Evolutionary conservation across 352 stramenopile species (phyloP).

Genomic region (Phytophthora multivora): DNA sequence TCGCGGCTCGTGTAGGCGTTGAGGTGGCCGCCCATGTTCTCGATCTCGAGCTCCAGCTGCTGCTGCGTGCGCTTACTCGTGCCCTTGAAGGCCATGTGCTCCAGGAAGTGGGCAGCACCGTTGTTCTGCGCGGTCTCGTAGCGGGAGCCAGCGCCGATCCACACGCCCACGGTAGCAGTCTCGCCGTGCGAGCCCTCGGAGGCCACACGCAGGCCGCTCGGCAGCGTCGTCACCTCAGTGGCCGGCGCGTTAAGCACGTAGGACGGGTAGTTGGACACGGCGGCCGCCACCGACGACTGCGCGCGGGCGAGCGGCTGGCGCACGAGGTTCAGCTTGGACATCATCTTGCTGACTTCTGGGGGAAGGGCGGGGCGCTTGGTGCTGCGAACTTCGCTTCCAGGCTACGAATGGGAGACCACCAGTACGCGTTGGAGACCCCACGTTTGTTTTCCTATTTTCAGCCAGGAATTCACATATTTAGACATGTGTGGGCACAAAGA

Average conservation of each 20-base stretch:
- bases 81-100: constrained; percentile 99
- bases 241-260: constrained; percentile 94
- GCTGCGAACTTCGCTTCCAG: constrained; percentile 26
- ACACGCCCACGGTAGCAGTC: constrained; percentile 98
- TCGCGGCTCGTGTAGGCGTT: constrained; percentile 99
- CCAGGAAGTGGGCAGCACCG: constrained; percentile 99
- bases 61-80: constrained; percentile 97
- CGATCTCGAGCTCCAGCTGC: constrained; percentile 99
- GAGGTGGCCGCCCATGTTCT: constrained; percentile 99
- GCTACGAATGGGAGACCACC: constrained; percentile 48
- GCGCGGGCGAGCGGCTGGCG: constrained; percentile 65
- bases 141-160: constrained; percentile 95
- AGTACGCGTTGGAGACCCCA: constrained; percentile 26
- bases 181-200: constrained; percentile 96
- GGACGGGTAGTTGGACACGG: constrained; percentile 79
- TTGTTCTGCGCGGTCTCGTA: constrained; percentile 99
- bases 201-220: constrained; percentile 97
- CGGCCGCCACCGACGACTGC: constrained; percentile 70
- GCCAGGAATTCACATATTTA: constrained; percentile 11
- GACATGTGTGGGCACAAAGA: constrained; percentile 19
- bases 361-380: constrained; percentile 5
- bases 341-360: constrained; percentile 46
- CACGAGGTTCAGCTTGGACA: constrained; percentile 66
- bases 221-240: constrained; percentile 97
- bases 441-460: constrained; percentile 36